Conservation (phyloP, 805 yeast genomes). For the Ogataea trehaloabstinens region DNA sequence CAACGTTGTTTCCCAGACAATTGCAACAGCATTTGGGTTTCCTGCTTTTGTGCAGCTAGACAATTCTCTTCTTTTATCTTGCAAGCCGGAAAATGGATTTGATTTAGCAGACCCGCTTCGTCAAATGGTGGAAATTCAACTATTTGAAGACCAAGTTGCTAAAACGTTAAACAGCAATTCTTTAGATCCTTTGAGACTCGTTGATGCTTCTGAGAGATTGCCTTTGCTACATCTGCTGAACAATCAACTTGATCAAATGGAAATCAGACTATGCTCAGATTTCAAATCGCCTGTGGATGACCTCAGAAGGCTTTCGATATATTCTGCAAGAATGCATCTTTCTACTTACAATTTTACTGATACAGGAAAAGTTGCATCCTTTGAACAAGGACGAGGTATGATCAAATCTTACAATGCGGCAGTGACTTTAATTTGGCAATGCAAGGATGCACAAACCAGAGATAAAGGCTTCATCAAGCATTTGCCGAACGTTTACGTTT, state of each 20-base stretch:
- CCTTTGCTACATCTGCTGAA: slow-evolving; percentile 71
- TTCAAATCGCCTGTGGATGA: slow-evolving; percentile 53
- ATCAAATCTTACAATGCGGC: slow-evolving; percentile 81
- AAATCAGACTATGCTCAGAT: slow-evolving; percentile 45
- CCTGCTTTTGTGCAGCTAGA: slow-evolving; percentile 91
- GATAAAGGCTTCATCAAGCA: slow-evolving; percentile 67
- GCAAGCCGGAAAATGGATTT: slow-evolving; percentile 41
- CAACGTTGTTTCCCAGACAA: slow-evolving; percentile 83
- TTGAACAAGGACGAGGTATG: slow-evolving; percentile 71
- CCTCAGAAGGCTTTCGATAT: slow-evolving; percentile 63
- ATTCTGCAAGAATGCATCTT: slow-evolving; percentile 77
- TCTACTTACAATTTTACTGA: slow-evolving; percentile 81
- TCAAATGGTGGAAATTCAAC: slow-evolving; percentile 79
- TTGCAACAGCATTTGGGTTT: slow-evolving; percentile 91
- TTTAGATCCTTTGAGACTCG: slow-evolving; percentile 62
- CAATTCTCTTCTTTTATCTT: slow-evolving; percentile 56
- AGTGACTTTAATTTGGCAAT: slow-evolving; percentile 64
- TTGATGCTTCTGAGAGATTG: slow-evolving; percentile 65
- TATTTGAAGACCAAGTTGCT: slow-evolving; percentile 82
- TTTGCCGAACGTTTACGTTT: slow-evolving; percentile 78
- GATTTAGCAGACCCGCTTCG: slow-evolving; percentile 58
- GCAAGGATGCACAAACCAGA: slow-evolving; percentile 55
- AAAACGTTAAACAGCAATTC: slow-evolving; percentile 72
- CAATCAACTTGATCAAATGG: slow-evolving; percentile 74
- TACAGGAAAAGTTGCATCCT: slow-evolving; percentile 42